Base-by-base conservation (phyloP, 2,329 filamentous ascomycete species). In the Aspergillus glaucus region DNA sequence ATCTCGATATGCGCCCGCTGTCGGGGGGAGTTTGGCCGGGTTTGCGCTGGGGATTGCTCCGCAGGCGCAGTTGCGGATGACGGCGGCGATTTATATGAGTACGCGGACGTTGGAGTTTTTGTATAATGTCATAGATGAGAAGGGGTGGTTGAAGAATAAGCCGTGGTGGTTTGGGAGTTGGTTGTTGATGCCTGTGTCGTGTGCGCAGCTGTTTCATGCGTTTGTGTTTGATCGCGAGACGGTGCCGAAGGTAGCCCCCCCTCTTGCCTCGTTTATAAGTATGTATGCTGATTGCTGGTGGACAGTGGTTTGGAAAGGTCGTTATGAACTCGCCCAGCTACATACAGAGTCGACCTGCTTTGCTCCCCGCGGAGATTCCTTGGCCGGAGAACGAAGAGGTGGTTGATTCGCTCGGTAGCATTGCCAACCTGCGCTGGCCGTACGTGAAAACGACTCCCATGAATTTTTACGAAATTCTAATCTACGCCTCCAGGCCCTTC, bases 21-120 rank as follows among this genome's bases (percentile, higher is more conserved):
- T 96, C n/a, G 93, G 92, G 9, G 91, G 92, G 5, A 90, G 88
- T 59, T 69, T 96, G 43, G 89, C 92, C 1, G 92, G 92, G 3
- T 79, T 95, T 44, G 85, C 88, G 44, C 75, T 97, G 15, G 88
- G 87, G 6, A 79, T 95, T 8, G 88, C 83, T 76, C 92, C 63
- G 58, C 80, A 76, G 34, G 78, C 82, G 54, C 84, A 87, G 57
- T 66, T 93, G 57, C 84, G 93, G 45, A 76, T 92, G 46, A 88
- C 87, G 0, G 79, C 93, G 43, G 85, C 89, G 12, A 88, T 97
- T 52, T 94, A 92, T 64, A 76, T 85, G 48, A 77, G 89, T 52
- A 92, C 89, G 57, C 80, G 88, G 45, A 87, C 88, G 1, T 74
- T 94, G 34, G 92, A 98, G 65, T 93, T 92, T 57, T 77, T 81